Evolutionary conservation across 2,329 filamentous ascomycete species (phyloP).

Genomic region (Pezicula rhizophila): DNA sequence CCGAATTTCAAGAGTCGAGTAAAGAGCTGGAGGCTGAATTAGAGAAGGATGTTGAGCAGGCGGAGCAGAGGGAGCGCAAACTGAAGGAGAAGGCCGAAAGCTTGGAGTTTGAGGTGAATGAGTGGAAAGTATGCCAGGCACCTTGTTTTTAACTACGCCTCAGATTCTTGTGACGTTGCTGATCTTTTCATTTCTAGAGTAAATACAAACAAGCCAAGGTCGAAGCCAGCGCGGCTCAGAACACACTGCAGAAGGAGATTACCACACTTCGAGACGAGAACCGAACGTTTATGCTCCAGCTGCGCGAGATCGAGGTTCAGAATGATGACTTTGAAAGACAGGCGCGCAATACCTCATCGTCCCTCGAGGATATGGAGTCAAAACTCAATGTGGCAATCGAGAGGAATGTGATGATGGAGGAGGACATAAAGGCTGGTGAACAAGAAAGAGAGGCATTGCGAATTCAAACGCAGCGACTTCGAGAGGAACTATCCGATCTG

Average conservation of each 20-base stretch:
- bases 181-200: constrained; percentile 45
- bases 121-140: constrained; percentile 80
- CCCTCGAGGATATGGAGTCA: constrained; percentile 91
- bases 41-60: constrained; percentile 91
- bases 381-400: constrained; percentile 97
- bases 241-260: constrained; percentile 87
- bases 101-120: constrained; percentile 83
- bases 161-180: constrained; percentile 11
- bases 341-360: constrained; percentile 90
- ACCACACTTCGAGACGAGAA: constrained; percentile 82
- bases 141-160: not conserved
- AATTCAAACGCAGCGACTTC: constrained; percentile 83
- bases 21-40: constrained; percentile 90
- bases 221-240: constrained; percentile 81
- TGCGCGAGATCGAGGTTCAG: constrained; percentile 93
- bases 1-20: constrained; percentile 90
- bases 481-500: constrained; percentile 86
- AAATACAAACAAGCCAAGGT: constrained; percentile 95
- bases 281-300: constrained; percentile 70
- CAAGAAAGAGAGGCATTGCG: constrained; percentile 84
- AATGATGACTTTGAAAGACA: constrained; percentile 98
- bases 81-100: constrained; percentile 83
- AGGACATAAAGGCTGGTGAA: constrained; percentile 86
- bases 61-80: constrained; percentile 84
- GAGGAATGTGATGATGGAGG: constrained; percentile 85